These are phyloP conservation scores for Solanum virginianum DNA, from an alignment of 257 asterid species.

Conservation along the genomic window DNA sequence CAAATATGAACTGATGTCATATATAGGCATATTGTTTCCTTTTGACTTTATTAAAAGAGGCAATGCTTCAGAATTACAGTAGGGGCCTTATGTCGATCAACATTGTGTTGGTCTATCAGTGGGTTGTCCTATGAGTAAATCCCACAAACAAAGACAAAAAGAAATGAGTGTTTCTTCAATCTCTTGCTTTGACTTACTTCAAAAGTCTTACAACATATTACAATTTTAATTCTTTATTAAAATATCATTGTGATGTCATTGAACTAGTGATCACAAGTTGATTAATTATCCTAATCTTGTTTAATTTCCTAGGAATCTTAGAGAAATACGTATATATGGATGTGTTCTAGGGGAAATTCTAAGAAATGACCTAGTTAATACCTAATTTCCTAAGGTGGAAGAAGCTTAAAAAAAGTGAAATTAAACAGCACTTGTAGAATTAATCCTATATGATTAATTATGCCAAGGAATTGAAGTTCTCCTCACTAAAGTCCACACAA, in stretches of 20 bases:
- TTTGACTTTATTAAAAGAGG: too few species aligned
- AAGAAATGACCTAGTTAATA: neutral
- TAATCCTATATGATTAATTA: neutral
- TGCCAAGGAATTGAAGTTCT: neutral
- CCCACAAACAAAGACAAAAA: too few species aligned
- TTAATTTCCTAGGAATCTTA: neutral
- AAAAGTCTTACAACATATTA: neutral
- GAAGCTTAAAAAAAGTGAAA: neutral
- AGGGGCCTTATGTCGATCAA: too few species aligned
- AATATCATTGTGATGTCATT: neutral
- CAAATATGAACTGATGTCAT: too few species aligned
- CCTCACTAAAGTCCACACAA: neutral
- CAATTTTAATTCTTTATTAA: neutral
- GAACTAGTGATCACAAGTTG: neutral
- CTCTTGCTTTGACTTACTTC: too few species aligned
- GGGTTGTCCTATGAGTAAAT: too few species aligned
- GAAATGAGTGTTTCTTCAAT: too few species aligned
- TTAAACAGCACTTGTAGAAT: neutral
- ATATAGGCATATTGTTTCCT: too few species aligned
- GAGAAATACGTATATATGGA: neutral
- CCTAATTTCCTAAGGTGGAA: neutral
- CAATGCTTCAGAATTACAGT: too few species aligned
- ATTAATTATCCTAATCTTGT: neutral
- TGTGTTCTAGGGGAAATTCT: neutral
- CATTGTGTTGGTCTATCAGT: too few species aligned